Base-by-base conservation (phyloP, 768 basidiomycete species). In the Boletus subparvulus region DNA sequence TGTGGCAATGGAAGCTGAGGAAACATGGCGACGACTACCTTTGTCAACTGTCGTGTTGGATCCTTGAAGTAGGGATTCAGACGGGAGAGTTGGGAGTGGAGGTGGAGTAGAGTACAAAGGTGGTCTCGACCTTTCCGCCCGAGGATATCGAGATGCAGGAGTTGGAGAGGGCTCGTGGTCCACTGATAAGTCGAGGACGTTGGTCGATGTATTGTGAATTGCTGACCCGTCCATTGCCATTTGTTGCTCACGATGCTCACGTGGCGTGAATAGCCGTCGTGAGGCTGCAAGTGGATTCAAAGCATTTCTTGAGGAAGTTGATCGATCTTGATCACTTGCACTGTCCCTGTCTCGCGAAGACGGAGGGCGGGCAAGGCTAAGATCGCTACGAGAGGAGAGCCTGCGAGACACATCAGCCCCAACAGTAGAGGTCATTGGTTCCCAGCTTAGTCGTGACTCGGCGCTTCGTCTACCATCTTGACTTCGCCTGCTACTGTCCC, bases 11-110 rank as follows among this genome's bases (percentile, higher is more conserved):
- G 80, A 80, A 40, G 70, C 67, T 45, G 76, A 70, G 4, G 84
- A 84, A 21, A 72, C 61, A 58, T 78, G 81, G 30, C 76, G 73
- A 37, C 77, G 73, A 36, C 61, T 55, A n/a, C 60, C 56, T 52
- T 65, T 72, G 33, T 74, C 75, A 6, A 55, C 45, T 2, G 58
- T 37, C 6, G 50, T 54, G 30, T 48, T 67, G 16, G 72, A 60
- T 50, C 63, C 68, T 56, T 55, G 61, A 19, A 74, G 62, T 13
- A 73, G 61, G 1, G 79, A 76, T 66, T 89, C 87, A 3, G 86
- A 86, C 0, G 84, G 84, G 11, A 86, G 76, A 24, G 76, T 74
- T 1, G 85, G 80, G 3, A 87, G 74, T 0, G 87, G 83, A 42
- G 82, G 80, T 0, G 87, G 83, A 4, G 86, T 82, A 3, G 78